phyloP scores from a whole-genome alignment of 345 rosid species.

The Crucihimalaya himalaica region DNA sequence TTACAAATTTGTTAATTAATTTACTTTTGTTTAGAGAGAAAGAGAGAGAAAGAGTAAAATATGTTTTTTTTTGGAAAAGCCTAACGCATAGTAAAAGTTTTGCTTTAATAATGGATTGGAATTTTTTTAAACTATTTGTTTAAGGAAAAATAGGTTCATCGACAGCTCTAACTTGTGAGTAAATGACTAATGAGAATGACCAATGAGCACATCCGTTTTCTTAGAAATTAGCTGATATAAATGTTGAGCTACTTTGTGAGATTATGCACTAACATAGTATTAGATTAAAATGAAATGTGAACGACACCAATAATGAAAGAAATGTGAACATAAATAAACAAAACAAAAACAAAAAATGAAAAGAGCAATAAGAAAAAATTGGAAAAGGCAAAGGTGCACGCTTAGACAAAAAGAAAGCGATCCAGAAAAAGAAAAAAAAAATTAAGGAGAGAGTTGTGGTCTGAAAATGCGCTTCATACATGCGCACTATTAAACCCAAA shows the following conservation, averaged over 20 bases:
- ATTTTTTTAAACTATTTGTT: not conserved
- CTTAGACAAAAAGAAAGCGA: slow-evolving; percentile 38
- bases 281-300: not conserved
- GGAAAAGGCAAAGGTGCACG: slow-evolving; percentile 36
- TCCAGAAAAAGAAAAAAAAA: not conserved
- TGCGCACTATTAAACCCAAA: slow-evolving; percentile 34
- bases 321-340: slow-evolving; percentile 17
- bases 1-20: not conserved
- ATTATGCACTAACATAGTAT: not conserved
- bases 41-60: not conserved
- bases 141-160: slow-evolving; percentile 5
- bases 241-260: slow-evolving; percentile 5
- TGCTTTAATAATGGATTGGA: slow-evolving; percentile 3
- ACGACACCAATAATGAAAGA: not conserved
- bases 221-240: slow-evolving; percentile 4
- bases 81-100: slow-evolving; percentile 8
- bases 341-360: not conserved
- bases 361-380: slow-evolving; percentile 7
- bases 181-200: not conserved
- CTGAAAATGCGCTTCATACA: slow-evolving; percentile 38
- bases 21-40: not conserved
- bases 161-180: slow-evolving; percentile 8
- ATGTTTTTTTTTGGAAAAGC: not conserved
- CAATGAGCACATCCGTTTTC: slow-evolving; percentile 5
- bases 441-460: slow-evolving; percentile 24